Base-by-base conservation (phyloP, 129 eudicot genomes). In the Scalesia atractyloides region DNA sequence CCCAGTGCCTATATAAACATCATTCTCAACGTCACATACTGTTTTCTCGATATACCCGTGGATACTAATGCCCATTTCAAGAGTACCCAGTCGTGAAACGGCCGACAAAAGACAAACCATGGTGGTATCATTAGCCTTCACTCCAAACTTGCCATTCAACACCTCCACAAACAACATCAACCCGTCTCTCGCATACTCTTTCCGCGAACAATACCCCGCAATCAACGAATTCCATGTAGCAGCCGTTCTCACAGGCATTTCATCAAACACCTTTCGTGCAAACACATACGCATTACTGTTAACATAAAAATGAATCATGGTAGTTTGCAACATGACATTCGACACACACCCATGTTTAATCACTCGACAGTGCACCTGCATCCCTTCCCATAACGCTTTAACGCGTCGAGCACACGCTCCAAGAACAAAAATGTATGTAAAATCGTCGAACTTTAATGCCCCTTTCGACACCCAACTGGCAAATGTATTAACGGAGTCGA, bases 151-250 rank as follows among this genome's bases (percentile, higher is more conserved):
- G 33, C 73, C 83, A 15, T 11, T 54, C 67, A 86, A 51, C 87
- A 86, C 80, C 12, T 69, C 44, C 20, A 72, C 30, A 67, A 86
- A 86, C 76, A 77, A 52, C 59, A 62, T 7, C 60, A 83, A 60
- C 10, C 81, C 87, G 3, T 75, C 54, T 47, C 69, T 24, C 1
- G 77, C 76, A 52, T 53, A 36, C 48, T 58, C 74, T 58, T 52
- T 63, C 51, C 70, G 79, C 0, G 87, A 83, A 69, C 79, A 80
- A 70, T 80, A 82, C 44, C 91, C 91, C 0, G 79, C 15, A 43
- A 86, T 80, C 70, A 86, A 54, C 11, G 87, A 74, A 80, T 83
- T 86, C 91, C 91, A 86, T 0, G 91, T 77, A 6, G 54, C 87
- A 37, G 34, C 26, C 54, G 70, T 83, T 54, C 75, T 83, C 71